Base-by-base conservation (phyloP, 1,284 basidiomycete species). In the Ganoderma meredithae region DNA sequence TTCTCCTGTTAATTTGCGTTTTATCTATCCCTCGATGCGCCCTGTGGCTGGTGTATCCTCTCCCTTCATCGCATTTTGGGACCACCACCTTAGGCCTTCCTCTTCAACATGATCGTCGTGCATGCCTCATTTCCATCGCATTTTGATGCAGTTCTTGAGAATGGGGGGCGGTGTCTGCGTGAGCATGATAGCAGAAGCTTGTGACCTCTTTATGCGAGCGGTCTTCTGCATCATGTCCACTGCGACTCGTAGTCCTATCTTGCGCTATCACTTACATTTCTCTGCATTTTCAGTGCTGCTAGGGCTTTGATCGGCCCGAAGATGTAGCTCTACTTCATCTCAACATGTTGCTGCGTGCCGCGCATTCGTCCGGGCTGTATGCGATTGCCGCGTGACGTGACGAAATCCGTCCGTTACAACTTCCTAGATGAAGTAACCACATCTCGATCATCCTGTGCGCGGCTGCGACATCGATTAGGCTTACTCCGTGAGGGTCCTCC, bases 301-400 rank as follows among this genome's bases (percentile, higher is more conserved):
- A 17, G 1, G 13, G 8, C 17, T 55, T 55, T 55, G 4, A 55
- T 55, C 17, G 8, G 27, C 27, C 31, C 27, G 27, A 33, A 55
- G 27, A 31, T 15, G 27, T 25, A 13, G 47, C 6, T 13, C 47
- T 25, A 10, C 0, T 52, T 3, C 12, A 25, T 22, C 12, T 10
- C n/a, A n/a, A 10, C 13, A 27, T 13, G 44, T 22, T 52, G 12
- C 25, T 52, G 47, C 22, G 12, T 12, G 25, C 12, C 22, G 12
- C 25, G 52, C 12, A 19, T 15, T 55, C 19, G 27, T 55, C 31
- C 2, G 12, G 15, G 6, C 31, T 55, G 12, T 33, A 55, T 33
- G 27, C 52, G 52, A 33, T 33, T 55, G 47, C 12, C 52, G 27
- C 17, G 52, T 55, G 52, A 55, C 52, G 52, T 55, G 27, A 55